A percentile compares a stretch with the other conserved stretches of the same genome.
These are phyloP conservation scores for Clavulina sp. DNA, from an alignment of 768 basidiomycete genomes.

Conservation along the genomic window DNA sequence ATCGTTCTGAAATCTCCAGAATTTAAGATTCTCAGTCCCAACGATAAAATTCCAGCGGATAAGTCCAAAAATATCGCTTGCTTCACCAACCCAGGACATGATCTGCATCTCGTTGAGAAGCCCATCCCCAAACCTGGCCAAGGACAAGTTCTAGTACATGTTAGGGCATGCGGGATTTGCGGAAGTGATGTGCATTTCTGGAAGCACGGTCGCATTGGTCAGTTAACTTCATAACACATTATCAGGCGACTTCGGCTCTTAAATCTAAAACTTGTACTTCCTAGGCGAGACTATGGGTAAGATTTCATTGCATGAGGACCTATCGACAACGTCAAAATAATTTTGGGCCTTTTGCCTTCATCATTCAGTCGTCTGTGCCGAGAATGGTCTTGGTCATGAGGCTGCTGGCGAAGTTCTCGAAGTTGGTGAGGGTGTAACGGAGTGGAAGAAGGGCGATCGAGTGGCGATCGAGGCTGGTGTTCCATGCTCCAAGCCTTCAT, in stretches of 20 bases:
- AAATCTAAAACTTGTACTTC: not conserved
- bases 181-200: slow-evolving; percentile 22
- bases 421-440: slow-evolving; percentile 20
- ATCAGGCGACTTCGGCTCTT: not conserved
- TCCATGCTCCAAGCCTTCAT: slow-evolving; percentile 17
- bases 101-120: slow-evolving; percentile 1
- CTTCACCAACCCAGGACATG: not conserved
- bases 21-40: not conserved
- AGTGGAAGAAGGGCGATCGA: slow-evolving; percentile 20
- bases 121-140: not conserved
- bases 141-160: not conserved
- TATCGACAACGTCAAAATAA: not conserved
- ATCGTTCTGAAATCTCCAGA: not conserved
- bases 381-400: slow-evolving; percentile 21
- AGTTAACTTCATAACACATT: slow-evolving; percentile 8
- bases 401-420: slow-evolving; percentile 20
- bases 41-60: not conserved
- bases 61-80: not conserved
- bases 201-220: slow-evolving; percentile 22
- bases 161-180: not conserved
- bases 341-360: not conserved
- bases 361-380: slow-evolving; percentile 17
- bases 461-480: slow-evolving; percentile 21
- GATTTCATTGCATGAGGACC: not conserved
- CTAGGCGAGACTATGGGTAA: not conserved